phyloP scores from a whole-genome alignment of 2,329 filamentous ascomycete genomes.

The Colletotrichum graminicola region DNA sequence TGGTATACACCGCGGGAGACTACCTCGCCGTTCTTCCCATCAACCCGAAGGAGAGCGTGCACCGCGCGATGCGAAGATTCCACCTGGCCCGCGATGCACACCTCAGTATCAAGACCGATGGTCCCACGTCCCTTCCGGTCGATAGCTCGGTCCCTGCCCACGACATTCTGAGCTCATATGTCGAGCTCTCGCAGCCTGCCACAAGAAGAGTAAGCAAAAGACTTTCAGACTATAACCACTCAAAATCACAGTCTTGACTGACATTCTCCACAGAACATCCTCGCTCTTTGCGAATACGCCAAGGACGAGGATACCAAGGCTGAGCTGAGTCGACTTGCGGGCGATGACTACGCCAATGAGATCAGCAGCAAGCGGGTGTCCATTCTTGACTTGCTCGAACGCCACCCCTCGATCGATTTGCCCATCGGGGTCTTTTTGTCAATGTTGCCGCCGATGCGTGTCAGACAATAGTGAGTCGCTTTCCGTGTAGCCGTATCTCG shows the following conservation, averaged over 20 bases:
- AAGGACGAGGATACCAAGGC: conserved; percentile 51
- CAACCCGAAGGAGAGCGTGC: conserved; percentile 73
- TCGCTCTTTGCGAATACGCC: conserved; percentile 44
- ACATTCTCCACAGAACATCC: conserved; percentile 52
- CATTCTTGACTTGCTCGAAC: conserved; percentile 72
- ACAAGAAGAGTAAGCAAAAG: conserved; percentile 69
- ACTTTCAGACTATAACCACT: accelerated
- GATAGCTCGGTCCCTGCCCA: conserved; percentile 69
- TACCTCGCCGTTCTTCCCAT: conserved; percentile 81
- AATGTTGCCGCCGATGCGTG: conserved; percentile 73
- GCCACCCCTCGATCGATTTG: conserved; percentile 64
- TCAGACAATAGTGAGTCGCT: conserved; percentile 49
- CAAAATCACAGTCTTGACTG: neutral
- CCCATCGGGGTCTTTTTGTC: conserved; percentile 72
- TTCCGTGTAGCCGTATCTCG: no score
- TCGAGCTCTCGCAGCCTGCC: conserved; percentile 79
- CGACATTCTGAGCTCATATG: conserved; percentile 76
- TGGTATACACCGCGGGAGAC: conserved; percentile 79
- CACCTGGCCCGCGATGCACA: conserved; percentile 76
- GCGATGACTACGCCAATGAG: conserved; percentile 54
- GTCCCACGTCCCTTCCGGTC: conserved; percentile 67
- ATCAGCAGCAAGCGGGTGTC: conserved; percentile 64
- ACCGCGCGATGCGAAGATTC: conserved; percentile 76
- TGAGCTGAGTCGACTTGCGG: conserved; percentile 54
- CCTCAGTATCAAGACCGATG: conserved; percentile 68